Evolutionary conservation across 169 alveolate species (phyloP), one percentile per base, ranked within the genome.

Genomic region (Amoebophrya sp.): DNA sequence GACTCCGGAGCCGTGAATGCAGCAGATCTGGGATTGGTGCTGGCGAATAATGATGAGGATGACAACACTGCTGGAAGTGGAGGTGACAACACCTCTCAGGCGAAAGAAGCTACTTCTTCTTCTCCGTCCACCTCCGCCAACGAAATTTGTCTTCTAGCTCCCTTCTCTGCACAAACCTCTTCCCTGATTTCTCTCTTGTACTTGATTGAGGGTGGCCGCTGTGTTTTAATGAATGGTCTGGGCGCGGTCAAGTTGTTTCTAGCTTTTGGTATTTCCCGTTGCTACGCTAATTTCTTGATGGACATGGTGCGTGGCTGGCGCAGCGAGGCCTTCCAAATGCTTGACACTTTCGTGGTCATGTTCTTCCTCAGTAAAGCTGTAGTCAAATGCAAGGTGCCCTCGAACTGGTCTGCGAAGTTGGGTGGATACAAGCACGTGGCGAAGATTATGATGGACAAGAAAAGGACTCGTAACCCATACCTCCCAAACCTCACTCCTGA

Each of bases 1-100:
- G 98, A 97, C 90, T 96, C 98, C 78, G 96, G 96, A 83, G 98
- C 98, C 0, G 90, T 96, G 65, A 95, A 96, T 91, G 93, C 95
- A 34, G 97, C 98, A n/a, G 96, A 95, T 94, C 94, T 95, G 29
- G 98, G 97, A 6, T 95, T 96, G 53, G 96, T 65, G 2, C 26
- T 65, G 83, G 83, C 38, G 83, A 65, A 65, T 36, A 36, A 6
- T 18, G 36, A 6, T 0, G 33, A 6, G 36, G 83, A 65, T 47
- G 65, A 47, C 65, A 47, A 18, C 65, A 12, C 65, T 53, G 12
- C 83, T 18, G 83, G 36, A 65, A 65, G 12, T 0, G 3, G 83
- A 6, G 2, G 83, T 26, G 0, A 36, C 10, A 26, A 26, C 83
- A 65, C 3, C 18, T 6, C 83, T 65, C 26, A 26, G 2, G 83